Percentiles rank a stretch among this genome's conserved stretches.
These are phyloP conservation scores for Lithospermum erythrorhizon DNA, from an alignment of 257 asterid genomes.

Conservation along the genomic window DNA sequence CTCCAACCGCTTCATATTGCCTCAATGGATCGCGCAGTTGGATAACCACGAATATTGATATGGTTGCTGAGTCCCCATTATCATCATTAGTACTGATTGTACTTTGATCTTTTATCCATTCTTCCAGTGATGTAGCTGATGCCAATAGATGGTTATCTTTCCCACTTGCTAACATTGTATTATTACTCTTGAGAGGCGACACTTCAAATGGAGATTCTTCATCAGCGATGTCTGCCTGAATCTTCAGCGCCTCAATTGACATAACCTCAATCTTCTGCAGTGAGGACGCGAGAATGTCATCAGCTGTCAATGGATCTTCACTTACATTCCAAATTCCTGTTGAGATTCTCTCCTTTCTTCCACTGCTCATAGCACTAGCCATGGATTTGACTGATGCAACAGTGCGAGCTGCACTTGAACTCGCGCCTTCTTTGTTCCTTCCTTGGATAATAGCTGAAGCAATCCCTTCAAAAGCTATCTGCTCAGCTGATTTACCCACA, in stretches of 20 bases:
- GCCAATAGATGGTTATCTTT: slow-evolving; percentile 21
- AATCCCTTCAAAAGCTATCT: slow-evolving; percentile 89
- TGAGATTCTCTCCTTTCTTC: slow-evolving; percentile 51
- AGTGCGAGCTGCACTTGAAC: slow-evolving; percentile 75
- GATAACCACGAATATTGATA: slow-evolving; percentile 36
- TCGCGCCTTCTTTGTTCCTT: slow-evolving; percentile 68
- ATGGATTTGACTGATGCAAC: slow-evolving; percentile 57
- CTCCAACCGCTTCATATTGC: slow-evolving; percentile 84
- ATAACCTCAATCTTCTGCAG: slow-evolving; percentile 71
- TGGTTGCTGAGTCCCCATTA: slow-evolving; percentile 9
- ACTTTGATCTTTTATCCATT: slow-evolving; percentile 25
- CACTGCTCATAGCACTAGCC: slow-evolving; percentile 49
- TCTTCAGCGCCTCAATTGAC: slow-evolving; percentile 60
- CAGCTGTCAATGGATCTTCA: slow-evolving; percentile 46
- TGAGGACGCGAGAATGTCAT: slow-evolving; percentile 52
- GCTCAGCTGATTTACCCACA: slow-evolving; percentile 77
- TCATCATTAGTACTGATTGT: background rate
- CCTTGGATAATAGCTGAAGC: slow-evolving; percentile 79
- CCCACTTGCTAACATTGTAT: slow-evolving; percentile 12
- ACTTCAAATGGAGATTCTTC: slow-evolving; percentile 81
- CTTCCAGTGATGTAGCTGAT: slow-evolving; percentile 60
- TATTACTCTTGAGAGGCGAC: slow-evolving; percentile 38
- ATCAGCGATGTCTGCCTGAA: slow-evolving; percentile 58
- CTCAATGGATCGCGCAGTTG: slow-evolving; percentile 81
- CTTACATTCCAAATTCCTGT: slow-evolving; percentile 70